These are phyloP conservation scores for Candida sithepensis DNA, from an alignment of 805 yeast genomes.

Conservation along the genomic window DNA sequence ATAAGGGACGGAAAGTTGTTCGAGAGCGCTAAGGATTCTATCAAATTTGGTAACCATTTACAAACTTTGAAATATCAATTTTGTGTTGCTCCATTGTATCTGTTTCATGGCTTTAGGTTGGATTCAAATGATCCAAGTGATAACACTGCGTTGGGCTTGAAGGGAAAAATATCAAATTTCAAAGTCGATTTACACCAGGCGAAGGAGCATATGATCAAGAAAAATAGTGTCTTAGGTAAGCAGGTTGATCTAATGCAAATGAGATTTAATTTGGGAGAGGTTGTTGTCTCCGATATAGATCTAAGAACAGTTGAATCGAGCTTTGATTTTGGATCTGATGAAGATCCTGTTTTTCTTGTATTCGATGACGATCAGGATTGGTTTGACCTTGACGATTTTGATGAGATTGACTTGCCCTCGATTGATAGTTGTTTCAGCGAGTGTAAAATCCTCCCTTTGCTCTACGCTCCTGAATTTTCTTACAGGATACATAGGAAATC, in stretches of 20 bases:
- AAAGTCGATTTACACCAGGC: slow-evolving; percentile 62
- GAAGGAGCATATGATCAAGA: slow-evolving; percentile 43
- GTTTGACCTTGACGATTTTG: slow-evolving; percentile 61
- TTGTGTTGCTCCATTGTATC: slow-evolving; percentile 62
- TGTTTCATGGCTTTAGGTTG: slow-evolving; percentile 65
- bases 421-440: slow-evolving; percentile 33
- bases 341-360: slow-evolving; percentile 20
- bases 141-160: slow-evolving; percentile 58
- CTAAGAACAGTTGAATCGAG: slow-evolving; percentile 51
- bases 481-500: slow-evolving; percentile 55
- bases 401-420: slow-evolving; percentile 49
- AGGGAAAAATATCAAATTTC: slow-evolving; percentile 52
- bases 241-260: slow-evolving; percentile 51
- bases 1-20: slow-evolving; percentile 70
- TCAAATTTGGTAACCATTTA: slow-evolving; percentile 72
- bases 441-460: slow-evolving; percentile 56
- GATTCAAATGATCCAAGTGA: slow-evolving; percentile 39
- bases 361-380: slow-evolving; percentile 57
- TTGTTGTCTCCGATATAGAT: slow-evolving; percentile 53
- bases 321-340: slow-evolving; percentile 25
- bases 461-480: slow-evolving; percentile 65
- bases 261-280: slow-evolving; percentile 61
- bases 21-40: slow-evolving; percentile 48
- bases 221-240: slow-evolving; percentile 45
- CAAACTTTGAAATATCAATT: slow-evolving; percentile 76